Evolutionary conservation across 2,329 filamentous ascomycete genomes (phyloP), one percentile per base, ranked within the genome.

Genomic region (Madurella fahalii): DNA sequence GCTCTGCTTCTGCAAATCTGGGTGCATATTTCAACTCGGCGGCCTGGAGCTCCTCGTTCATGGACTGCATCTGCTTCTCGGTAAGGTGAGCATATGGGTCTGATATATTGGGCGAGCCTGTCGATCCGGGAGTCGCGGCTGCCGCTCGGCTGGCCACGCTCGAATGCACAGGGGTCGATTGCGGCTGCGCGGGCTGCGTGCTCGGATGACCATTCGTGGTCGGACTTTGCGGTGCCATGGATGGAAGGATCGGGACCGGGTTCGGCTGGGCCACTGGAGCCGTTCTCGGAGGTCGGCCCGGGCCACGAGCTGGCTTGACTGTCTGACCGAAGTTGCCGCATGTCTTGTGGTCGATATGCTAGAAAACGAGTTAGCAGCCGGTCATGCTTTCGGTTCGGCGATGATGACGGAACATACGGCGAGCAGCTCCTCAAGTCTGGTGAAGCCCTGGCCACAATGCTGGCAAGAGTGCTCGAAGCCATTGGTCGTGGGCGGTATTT

Each of bases 31-130:
- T 66, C 1, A 62, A 20, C 58, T 77, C 74, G 1, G 71, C 70
- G 15, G 63, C 59, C 0, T 59, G 61, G 5, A 78, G 66, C 37
- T 77, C 75, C 5, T 69, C 65, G 2, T 71, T 61, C 53, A 77
- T 61, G 5, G 53, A 57, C 0, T 55, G 61, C 9, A 66, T 56
- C 18, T 68, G 66, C 2, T 68, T 56, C 0, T 67, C 58, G 0
- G 66, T 68, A 5, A 82, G 68, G 50, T 79, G 76, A 0, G 65
- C 67, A 54, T 81, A 81, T 0, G 77, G 74, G 37, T 77, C 71
- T 4, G 65, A 58, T 2, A 61, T 58, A 30, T 62, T 64, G 4
- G 63, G 56, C 1, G 58, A 58, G 30, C 40, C 55, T 2, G 52
- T 17, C 5, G 59, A 46, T 13, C 48, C 52, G 1, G 62, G 55